These are phyloP conservation scores for Thermomucor indicae-seudaticae DNA, from an alignment of 371 early-diverging fungal genomes.

Conservation along the genomic window DNA sequence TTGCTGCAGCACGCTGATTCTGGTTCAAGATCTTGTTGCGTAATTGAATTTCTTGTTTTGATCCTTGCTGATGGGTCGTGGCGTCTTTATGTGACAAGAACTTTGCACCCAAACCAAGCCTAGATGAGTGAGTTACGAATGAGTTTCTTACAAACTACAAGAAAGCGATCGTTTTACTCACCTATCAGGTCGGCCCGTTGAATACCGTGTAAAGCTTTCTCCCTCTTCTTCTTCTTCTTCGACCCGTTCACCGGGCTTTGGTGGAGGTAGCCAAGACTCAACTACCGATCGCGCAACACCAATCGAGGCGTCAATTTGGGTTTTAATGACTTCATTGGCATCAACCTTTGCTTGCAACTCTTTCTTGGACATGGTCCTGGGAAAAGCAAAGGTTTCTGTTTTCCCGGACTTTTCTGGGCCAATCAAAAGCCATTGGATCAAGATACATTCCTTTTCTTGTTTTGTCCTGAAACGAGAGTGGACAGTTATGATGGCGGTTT, in stretches of 20 bases:
- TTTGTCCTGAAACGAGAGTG: too few relatives aligned
- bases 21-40: slow-evolving; percentile 47
- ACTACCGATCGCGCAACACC: slow-evolving; percentile 37
- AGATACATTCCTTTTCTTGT: too few relatives aligned
- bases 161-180: slow-evolving; percentile 13
- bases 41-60: slow-evolving; percentile 33
- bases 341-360: slow-evolving; percentile 11
- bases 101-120: slow-evolving; percentile 58
- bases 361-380: slow-evolving; percentile 2
- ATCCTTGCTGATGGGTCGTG: slow-evolving; percentile 35
- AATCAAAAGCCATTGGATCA: too few relatives aligned
- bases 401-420: too few relatives aligned
- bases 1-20: slow-evolving; percentile 26
- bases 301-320: slow-evolving; percentile 49
- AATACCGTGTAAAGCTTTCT: slow-evolving; percentile 20
- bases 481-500: too few relatives aligned
- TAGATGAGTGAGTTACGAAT: slow-evolving; percentile 15
- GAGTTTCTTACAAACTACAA: too few relatives aligned
- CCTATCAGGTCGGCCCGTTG: slow-evolving; percentile 48
- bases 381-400: too few relatives aligned
- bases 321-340: slow-evolving; percentile 38
- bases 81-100: slow-evolving; percentile 55
- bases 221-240: slow-evolving; percentile 32
- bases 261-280: slow-evolving; percentile 42
- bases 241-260: slow-evolving; percentile 28